Percentiles rank a stretch among this genome's conserved stretches.
Conservation (phyloP, 208 protist species). For the Trypanosoma mega region DNA sequence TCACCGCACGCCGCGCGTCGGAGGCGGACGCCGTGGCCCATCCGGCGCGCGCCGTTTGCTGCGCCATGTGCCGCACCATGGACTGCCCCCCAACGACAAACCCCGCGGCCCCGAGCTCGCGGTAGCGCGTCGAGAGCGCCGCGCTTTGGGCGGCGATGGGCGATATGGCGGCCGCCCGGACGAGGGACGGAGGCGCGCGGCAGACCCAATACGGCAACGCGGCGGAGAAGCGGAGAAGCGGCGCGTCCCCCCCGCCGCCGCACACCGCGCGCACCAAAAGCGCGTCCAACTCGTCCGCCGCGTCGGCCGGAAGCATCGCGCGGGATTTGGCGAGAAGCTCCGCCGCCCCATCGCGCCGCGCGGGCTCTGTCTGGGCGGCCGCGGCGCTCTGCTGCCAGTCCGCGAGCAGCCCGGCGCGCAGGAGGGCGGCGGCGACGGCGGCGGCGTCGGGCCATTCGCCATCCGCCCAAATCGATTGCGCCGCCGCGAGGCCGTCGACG, state of each 20-base stretch:
- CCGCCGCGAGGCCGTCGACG: slow-evolving; percentile 24
- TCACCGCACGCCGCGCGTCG: slow-evolving; percentile 12
- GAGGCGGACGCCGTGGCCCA: no score
- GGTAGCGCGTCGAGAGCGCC: no score
- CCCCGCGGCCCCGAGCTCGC: no score
- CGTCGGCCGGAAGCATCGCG: slow-evolving; percentile 15
- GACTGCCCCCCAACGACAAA: no score
- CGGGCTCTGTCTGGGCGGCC: not conserved
- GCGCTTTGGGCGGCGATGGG: no score
- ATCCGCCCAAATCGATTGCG: not conserved
- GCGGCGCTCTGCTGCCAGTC: slow-evolving; percentile 16
- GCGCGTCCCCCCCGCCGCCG: not conserved
- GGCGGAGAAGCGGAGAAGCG: slow-evolving; percentile 33
- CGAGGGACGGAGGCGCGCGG: slow-evolving; percentile 10
- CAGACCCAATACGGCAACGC: slow-evolving; percentile 26
- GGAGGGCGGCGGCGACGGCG: slow-evolving; percentile 1
- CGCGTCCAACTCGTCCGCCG: slow-evolving; percentile 17
- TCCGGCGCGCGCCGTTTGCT: not conserved
- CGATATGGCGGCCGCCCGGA: no score
- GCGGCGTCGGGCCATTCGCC: slow-evolving; percentile 20
- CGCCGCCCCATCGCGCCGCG: not conserved
- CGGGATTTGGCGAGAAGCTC: slow-evolving; percentile 11
- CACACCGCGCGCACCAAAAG: slow-evolving; percentile 23
- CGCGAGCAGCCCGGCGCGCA: slow-evolving; percentile 19
- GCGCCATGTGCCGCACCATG: no score